phyloP scores from a whole-genome alignment of 148 eudicot species.

The Nyssa sinensis region DNA sequence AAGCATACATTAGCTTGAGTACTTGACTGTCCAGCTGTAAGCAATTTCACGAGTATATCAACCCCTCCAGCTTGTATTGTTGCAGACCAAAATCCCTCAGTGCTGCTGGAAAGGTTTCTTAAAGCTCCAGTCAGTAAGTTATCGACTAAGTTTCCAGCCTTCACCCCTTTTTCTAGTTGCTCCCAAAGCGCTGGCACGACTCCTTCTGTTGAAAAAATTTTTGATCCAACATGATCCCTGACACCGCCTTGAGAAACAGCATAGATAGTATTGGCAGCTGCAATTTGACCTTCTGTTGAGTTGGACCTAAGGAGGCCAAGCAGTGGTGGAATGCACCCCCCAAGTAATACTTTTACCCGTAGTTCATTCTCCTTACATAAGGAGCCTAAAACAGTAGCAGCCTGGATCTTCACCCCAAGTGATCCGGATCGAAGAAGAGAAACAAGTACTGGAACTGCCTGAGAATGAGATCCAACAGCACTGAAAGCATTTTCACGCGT shows the following conservation, averaged over 20 bases:
- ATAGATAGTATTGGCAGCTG: slow-evolving; percentile 87
- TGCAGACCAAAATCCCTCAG: slow-evolving; percentile 88
- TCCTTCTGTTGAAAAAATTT: slow-evolving; percentile 98
- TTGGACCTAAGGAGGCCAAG: slow-evolving; percentile 89
- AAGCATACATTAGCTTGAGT: slow-evolving; percentile 96
- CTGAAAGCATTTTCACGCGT: slow-evolving; percentile 94
- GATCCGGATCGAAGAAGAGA: slow-evolving; percentile 94
- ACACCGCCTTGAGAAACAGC: slow-evolving; percentile 98
- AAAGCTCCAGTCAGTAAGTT: slow-evolving; percentile 87
- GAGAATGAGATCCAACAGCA: slow-evolving; percentile 99
- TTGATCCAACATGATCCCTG: slow-evolving; percentile 92
- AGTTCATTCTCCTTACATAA: slow-evolving; percentile 97
- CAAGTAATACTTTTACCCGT: slow-evolving; percentile 86
- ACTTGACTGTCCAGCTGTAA: slow-evolving; percentile 59
- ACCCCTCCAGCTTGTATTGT: slow-evolving; percentile 89
- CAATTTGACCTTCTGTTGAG: slow-evolving; percentile 87
- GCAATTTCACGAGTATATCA: slow-evolving; percentile 79
- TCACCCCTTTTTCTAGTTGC: slow-evolving; percentile 72
- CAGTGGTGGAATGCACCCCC: slow-evolving; percentile 97
- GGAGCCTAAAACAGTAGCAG: slow-evolving; percentile 90
- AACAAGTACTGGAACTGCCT: slow-evolving; percentile 96
- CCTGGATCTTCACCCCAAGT: slow-evolving; percentile 77
- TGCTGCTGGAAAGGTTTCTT: slow-evolving; percentile 79
- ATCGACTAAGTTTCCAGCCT: slow-evolving; percentile 73
- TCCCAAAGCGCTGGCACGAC: slow-evolving; percentile 96